Evolutionary conservation across 768 basidiomycete genomes (phyloP), one percentile per base, ranked within the genome.

Genomic region (Amanita thiersii): DNA sequence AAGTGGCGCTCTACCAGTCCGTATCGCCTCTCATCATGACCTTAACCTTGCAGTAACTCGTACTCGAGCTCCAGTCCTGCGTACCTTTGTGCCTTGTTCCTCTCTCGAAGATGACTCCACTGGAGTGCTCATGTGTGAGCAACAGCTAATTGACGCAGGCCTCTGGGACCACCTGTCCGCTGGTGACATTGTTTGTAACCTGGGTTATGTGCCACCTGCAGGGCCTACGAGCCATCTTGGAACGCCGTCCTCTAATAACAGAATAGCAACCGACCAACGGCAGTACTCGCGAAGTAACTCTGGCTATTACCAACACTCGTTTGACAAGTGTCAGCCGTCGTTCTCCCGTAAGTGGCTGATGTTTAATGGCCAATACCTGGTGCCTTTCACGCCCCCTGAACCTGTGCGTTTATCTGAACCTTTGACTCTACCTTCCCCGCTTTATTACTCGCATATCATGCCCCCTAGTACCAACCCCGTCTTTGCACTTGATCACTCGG

Each of bases 181-280:
- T 0, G 87, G 87, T 0, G 87, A 90, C 50, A 59, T 88, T 26
- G 69, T 90, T 15, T 86, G 81, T 54, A 90, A 90, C 57, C 68
- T 90, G 34, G 87, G 87, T 4, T 87, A 78, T 51, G 66, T 90
- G 11, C 83, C 82, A 1, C 62, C 44, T 37, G 47, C 36, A 14
- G 43, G 43, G 14, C 45, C 44, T 15, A 32, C 33, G n/a, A 44
- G 44, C 11, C 39, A 38, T 17, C 47, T 26, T 24, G 24, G 20
- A 17, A 17, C 40, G 11, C 43, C 41, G 18, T 40, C 39, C 39
- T 35, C 38, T n/a, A 23, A 47, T 33, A 31, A 38, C 34, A 17
- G 31, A 23, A 14, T 25, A 14, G 25, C n/a, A 4, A 12, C 24
- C 14, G 26, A 19, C 20, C 30, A 24, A 3, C 39, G 11, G 3